Evolutionary conservation across 352 stramenopile genomes (phyloP), one percentile per base, ranked within the genome.

Genomic region (Globisporangium carolinianum): DNA sequence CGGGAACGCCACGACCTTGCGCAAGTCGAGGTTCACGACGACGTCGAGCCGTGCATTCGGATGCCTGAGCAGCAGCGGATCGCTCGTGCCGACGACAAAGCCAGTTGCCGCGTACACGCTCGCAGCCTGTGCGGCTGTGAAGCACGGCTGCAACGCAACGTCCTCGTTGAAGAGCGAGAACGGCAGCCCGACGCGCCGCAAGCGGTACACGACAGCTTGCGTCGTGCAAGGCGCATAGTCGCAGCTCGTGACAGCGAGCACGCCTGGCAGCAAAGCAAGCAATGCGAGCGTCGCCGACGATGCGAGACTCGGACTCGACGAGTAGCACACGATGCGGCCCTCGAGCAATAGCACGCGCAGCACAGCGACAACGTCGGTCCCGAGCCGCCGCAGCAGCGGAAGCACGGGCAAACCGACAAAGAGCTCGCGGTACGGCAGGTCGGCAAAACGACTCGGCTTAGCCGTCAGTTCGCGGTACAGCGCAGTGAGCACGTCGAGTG

Each of bases 321-420:
- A 89, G 66, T 82, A 94, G 53, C 88, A 91, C 35, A 90, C 73
- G 4, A 94, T 68, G 6, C 86, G 75, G 0, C 86, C 86, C 68
- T 94, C 81, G 6, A 94, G 50, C 24, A 94, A 43, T 1, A 96
- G 38, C 8, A 89, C 77, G 7, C 82, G 76, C 39, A 94, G 53
- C 7, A 89, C 72, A 9, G 75, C 80, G 35, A 94, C 50, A 8
- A 94, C 59, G 41, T 93, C 75, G 11, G 74, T 75, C 14, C 72
- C 76, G 37, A 89, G 55, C 38, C 76, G 63, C 0, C 69, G 68
- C 43, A 87, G 62, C 15, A 89, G 61, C 32, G 63, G 63, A 24
- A 77, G 66, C n/a, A 79, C 58, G 0, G 82, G 82, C 15, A 88
- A 61, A 3, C 72, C 66, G 7, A 73, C 63, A 46, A 71, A 65